phyloP scores from a whole-genome alignment of 176 grass and related monocot species.

The Musa acuminata region DNA sequence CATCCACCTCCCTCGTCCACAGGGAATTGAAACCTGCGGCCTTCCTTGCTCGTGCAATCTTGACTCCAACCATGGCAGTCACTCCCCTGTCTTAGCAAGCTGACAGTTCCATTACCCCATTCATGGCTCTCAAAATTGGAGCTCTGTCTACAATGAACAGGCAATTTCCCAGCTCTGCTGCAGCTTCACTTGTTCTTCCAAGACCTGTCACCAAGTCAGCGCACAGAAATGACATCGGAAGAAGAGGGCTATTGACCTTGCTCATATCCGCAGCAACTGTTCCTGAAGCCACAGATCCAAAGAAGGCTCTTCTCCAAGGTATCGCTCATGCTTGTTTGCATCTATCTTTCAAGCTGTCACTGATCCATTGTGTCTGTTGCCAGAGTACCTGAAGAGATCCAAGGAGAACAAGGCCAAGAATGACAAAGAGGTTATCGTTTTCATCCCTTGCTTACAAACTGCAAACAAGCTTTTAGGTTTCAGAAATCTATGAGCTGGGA shows the following conservation, averaged over 20 bases:
- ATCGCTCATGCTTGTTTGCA: not conserved
- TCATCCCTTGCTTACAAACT: not conserved
- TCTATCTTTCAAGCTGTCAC: not conserved
- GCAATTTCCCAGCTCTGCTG: not conserved
- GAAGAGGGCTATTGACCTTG: constrained; percentile 49
- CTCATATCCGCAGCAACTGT: constrained; percentile 40
- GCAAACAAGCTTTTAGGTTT: not conserved
- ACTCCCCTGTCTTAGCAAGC: not conserved
- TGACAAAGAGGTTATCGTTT: constrained; percentile 58
- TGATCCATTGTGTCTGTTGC: not conserved
- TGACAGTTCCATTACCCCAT: not conserved
- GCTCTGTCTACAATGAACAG: not conserved
- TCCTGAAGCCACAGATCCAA: constrained; percentile 49
- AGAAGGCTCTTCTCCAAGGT: constrained; percentile 74
- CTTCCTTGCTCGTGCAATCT: not conserved
- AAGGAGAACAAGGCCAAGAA: constrained; percentile 83
- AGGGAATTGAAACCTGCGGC: not conserved
- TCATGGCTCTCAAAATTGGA: constrained; percentile 15
- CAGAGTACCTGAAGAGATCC: constrained; percentile 73
- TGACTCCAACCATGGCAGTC: not conserved
- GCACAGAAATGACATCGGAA: constrained; percentile 41
- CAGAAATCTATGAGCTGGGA: not conserved
- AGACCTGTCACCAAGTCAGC: constrained; percentile 16
- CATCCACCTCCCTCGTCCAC: not conserved
- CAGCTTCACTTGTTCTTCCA: not conserved